Base-by-base conservation (phyloP, 106 monocot genomes). In the Allium fistulosum region DNA sequence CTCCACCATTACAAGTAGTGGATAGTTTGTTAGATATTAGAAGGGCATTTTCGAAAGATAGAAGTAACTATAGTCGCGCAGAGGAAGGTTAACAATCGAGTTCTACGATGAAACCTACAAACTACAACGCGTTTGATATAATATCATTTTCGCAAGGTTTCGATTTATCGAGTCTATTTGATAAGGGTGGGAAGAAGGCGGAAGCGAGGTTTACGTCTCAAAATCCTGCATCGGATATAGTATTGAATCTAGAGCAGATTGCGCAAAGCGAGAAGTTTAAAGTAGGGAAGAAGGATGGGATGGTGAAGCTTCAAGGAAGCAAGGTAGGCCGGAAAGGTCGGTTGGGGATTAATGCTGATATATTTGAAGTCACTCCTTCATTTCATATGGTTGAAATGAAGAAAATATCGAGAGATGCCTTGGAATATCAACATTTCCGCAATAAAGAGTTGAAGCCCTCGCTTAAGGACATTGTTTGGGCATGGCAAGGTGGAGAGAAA, bases 391-490 rank as follows among this genome's bases (percentile, higher is more conserved):
- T 94, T 26, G 90, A 94, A 78, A 72, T 94, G 68, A 86, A 82
- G 69, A 87, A 90, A 69, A 71, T 84, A 0, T 73, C 77, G 0
- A 90, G 94, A 7, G 94, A 94, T 61, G 84, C 90, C 12, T 37
- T 90, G 72, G 90, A 94, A 75, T 94, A 87, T 71, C 77, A 87
- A 61, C 82, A 58, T 46, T 77, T 94, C 64, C 90, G 90, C 65
- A 76, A 90, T 26, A 67, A 80, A 59, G 87, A 78, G 8, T 77
- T 94, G 13, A 94, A 62, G 67, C 94, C 84, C 10, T 86, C 84
- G 6, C 80, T 94, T 26, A 87, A 87, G 80, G 94, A 94, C 53
- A 87, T 94, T 27, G 75, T 90, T 22, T 94, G 90, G 94, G 49
- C 77, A 9, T 87, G 90, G 77, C 86, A 90, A 46, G 70, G 78